These are phyloP conservation scores for Alloteropsis angusta DNA, from an alignment of 202 grass and related monocot genomes.

Conservation along the genomic window DNA sequence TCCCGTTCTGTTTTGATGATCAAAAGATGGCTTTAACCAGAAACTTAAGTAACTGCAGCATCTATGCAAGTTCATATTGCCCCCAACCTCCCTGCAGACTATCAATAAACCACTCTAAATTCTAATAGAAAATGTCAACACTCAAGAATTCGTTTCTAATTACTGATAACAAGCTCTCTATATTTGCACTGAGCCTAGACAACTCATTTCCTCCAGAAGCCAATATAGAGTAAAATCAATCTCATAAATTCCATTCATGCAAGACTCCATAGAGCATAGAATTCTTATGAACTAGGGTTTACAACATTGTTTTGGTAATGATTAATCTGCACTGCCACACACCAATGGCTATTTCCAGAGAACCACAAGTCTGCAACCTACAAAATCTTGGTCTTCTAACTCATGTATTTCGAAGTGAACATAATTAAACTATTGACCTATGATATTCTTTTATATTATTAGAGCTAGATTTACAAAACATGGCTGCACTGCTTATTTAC, in stretches of 20 bases:
- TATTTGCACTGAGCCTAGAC: neutral
- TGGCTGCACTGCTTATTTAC: neutral
- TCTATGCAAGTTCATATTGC: neutral
- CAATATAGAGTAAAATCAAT: neutral
- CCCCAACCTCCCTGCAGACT: neutral
- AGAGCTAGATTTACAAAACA: neutral
- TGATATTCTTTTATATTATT: neutral
- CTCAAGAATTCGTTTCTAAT: neutral
- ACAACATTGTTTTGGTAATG: neutral
- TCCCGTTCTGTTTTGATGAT: neutral
- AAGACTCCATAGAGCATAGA: neutral
- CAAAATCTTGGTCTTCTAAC: no score
- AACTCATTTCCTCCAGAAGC: neutral
- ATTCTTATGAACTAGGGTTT: neutral
- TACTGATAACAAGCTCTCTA: neutral
- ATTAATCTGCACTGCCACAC: neutral
- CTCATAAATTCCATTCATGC: neutral
- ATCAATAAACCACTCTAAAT: neutral
- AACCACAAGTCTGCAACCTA: neutral
- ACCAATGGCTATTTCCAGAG: neutral
- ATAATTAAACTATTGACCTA: neutral
- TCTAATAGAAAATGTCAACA: neutral
- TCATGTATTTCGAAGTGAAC: neutral
- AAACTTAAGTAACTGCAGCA: neutral
- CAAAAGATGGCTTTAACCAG: neutral